Evolutionary conservation across 768 basidiomycete genomes (phyloP).

Genomic region (Lentinula guzmanii): DNA sequence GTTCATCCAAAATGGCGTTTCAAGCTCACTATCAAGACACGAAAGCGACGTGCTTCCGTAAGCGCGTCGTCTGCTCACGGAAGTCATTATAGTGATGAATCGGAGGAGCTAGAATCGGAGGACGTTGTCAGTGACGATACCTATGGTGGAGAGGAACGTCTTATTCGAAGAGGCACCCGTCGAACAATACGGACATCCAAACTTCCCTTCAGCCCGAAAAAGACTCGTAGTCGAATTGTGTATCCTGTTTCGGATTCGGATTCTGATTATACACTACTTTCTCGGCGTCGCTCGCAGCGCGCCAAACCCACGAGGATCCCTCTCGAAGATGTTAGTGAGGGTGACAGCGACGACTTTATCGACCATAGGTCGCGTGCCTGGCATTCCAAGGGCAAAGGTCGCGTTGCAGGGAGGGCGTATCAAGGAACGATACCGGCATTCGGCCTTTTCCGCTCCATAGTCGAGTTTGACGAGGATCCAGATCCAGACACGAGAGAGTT

Average conservation of each 20-base stretch:
- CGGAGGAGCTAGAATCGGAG: conserved; percentile 26
- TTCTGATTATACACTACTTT: conserved; percentile 22
- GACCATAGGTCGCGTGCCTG: conserved; percentile 9
- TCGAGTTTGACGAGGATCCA: conserved; percentile 41
- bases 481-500: conserved; percentile 54
- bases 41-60: conserved; percentile 13
- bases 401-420: conserved; percentile 10
- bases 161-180: conserved; percentile 12
- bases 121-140: conserved; percentile 17
- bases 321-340: conserved; percentile 22
- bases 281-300: conserved; percentile 45
- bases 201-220: conserved; percentile 67
- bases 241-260: conserved; percentile 22
- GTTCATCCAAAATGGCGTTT: conserved; percentile 59
- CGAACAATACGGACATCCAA: conserved; percentile 16
- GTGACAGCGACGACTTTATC: conserved; percentile 21
- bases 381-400: conserved; percentile 3
- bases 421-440: conserved; percentile 30
- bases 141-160: conserved; percentile 10
- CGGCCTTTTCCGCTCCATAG: conserved; percentile 36
- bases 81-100: conserved; percentile 16
- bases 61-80: conserved; percentile 22
- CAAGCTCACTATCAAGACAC: conserved; percentile 24
- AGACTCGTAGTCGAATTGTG: conserved; percentile 38
- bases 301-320: conserved; percentile 32